These are phyloP conservation scores for Dicorynia guianensis DNA, from an alignment of 306 rosid species.

Conservation along the genomic window DNA sequence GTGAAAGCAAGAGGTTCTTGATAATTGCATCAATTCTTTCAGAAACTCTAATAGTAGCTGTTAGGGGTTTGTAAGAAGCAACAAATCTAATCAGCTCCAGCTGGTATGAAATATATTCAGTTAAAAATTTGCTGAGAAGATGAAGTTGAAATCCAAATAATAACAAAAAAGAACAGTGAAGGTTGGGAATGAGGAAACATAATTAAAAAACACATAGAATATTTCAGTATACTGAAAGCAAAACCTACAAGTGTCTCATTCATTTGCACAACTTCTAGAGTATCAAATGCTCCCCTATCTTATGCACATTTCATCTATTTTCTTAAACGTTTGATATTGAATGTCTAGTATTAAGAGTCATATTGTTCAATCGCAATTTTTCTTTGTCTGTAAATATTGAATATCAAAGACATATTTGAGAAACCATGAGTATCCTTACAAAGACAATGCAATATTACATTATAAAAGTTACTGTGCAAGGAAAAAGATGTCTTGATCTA, in stretches of 20 bases:
- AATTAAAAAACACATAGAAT: constrained; percentile 10
- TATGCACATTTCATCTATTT: constrained; percentile 4
- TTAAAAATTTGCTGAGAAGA: constrained; percentile 32
- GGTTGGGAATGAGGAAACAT: constrained; percentile 20
- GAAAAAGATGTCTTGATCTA: background rate
- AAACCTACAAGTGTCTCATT: constrained; percentile 7
- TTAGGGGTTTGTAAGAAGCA: constrained; percentile 82
- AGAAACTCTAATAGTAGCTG: constrained; percentile 73
- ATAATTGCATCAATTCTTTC: constrained; percentile 74
- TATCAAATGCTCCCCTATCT: background rate
- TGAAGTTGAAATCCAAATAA: constrained; percentile 1
- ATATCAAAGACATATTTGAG: constrained; percentile 12
- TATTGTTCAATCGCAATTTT: background rate
- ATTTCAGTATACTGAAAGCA: constrained; percentile 18
- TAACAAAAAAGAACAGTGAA: constrained; percentile 6
- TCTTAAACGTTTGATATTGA: constrained; percentile 10
- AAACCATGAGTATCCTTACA: constrained; percentile 21
- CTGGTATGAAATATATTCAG: constrained; percentile 60
- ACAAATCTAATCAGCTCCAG: constrained; percentile 79
- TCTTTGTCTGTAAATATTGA: background rate
- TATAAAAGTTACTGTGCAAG: background rate
- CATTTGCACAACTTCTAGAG: constrained; percentile 12
- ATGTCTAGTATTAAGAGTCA: constrained; percentile 15
- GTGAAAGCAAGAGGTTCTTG: constrained; percentile 64
- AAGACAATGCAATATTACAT: constrained; percentile 11